phyloP scores from a whole-genome alignment of 768 basidiomycete species.

The Calvatia gigantea region DNA sequence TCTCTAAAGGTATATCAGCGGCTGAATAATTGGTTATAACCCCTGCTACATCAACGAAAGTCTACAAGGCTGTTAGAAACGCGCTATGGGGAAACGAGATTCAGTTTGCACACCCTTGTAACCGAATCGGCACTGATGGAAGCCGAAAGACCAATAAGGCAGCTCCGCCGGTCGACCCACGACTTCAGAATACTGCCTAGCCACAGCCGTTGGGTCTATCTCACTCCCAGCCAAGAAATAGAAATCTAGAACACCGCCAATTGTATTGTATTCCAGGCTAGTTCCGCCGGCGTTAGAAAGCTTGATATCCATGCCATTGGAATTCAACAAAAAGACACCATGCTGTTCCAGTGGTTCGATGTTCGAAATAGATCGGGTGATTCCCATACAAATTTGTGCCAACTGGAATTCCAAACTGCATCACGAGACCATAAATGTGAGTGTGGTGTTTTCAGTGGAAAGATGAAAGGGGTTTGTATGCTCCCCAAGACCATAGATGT shows the following conservation, averaged over 20 bases:
- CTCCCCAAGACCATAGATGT: conserved; percentile 80
- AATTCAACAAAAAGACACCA: conserved; percentile 66
- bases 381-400: conserved; percentile 67
- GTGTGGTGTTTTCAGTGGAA: conserved; percentile 39
- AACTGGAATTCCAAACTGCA: conserved; percentile 50
- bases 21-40: conserved; percentile 61
- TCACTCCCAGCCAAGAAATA: conserved; percentile 73
- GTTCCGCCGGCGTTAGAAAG: conserved; percentile 39
- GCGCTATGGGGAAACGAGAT: neutral
- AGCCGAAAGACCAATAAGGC: conserved; percentile 71
- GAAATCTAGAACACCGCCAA: conserved; percentile 76
- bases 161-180: conserved; percentile 67
- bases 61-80: conserved; percentile 30
- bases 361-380: conserved; percentile 73
- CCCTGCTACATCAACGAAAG: conserved; percentile 55
- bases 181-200: conserved; percentile 66
- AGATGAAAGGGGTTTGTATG: conserved; percentile 68
- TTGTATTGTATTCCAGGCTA: conserved; percentile 68
- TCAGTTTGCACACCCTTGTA: conserved; percentile 44
- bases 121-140: conserved; percentile 73
- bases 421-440: conserved; percentile 67
- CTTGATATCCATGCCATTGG: conserved; percentile 79
- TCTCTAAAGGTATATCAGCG: conserved; percentile 65
- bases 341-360: conserved; percentile 63
- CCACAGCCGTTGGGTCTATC: conserved; percentile 52